These are phyloP conservation scores for Pulveroboletus sp. DNA, from an alignment of 768 basidiomycete species.

Conservation along the genomic window DNA sequence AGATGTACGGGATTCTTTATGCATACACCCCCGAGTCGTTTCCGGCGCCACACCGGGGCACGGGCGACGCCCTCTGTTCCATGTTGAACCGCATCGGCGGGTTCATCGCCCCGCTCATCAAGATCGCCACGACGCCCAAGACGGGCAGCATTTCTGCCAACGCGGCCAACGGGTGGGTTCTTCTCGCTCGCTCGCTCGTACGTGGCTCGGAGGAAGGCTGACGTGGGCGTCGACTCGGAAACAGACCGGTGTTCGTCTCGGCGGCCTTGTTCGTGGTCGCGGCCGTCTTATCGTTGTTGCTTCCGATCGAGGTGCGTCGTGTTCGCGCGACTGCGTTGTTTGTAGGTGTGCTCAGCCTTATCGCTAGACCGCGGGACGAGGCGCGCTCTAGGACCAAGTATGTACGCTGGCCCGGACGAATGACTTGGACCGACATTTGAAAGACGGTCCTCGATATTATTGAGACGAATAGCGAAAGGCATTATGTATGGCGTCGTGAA, in stretches of 20 bases:
- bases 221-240: background rate
- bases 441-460: no score
- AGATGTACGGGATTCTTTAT: conserved; percentile 52
- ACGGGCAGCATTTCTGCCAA: conserved; percentile 29
- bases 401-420: background rate
- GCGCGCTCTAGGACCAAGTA: conserved; percentile 10
- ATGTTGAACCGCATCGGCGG: conserved; percentile 48
- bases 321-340: no score
- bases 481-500: background rate
- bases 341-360: background rate
- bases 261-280: conserved; percentile 44
- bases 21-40: conserved; percentile 61
- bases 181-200: no score
- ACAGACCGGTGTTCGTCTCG: conserved; percentile 46
- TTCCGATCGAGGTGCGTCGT: conserved; percentile 45
- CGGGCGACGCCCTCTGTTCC: conserved; percentile 47
- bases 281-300: conserved; percentile 36
- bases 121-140: conserved; percentile 40
- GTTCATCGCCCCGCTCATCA: conserved; percentile 46
- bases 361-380: conserved; percentile 26
- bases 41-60: conserved; percentile 53
- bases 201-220: no score
- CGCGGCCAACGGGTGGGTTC: conserved; percentile 39
- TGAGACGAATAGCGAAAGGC: background rate
- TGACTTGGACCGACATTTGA: no score